Evolutionary conservation across 768 basidiomycete genomes (phyloP).

Genomic region (Lactarius quietus): DNA sequence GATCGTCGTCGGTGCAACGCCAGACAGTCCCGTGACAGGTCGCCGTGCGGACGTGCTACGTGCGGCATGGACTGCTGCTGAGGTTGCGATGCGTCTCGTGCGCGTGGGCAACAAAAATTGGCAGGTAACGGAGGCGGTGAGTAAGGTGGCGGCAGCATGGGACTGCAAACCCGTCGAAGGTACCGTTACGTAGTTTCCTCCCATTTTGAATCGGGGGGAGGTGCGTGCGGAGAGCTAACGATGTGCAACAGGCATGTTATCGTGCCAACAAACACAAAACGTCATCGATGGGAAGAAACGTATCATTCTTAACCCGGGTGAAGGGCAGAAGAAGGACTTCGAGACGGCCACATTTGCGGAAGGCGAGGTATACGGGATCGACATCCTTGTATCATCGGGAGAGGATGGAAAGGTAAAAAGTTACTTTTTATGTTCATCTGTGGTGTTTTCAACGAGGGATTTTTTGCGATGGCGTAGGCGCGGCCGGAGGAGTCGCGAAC

Average conservation of each 20-base stretch:
- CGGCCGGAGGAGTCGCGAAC: conserved; percentile 87
- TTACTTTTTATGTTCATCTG: neutral
- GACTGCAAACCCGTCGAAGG: conserved; percentile 95
- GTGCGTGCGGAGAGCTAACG: conserved; percentile 13
- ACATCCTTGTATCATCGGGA: conserved; percentile 82
- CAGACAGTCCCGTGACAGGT: conserved; percentile 73
- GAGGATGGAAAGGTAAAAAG: conserved; percentile 84
- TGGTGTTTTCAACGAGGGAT: conserved; percentile 2
- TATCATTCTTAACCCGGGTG: conserved; percentile 85
- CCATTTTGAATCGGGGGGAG: neutral
- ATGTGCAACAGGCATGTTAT: conserved; percentile 72
- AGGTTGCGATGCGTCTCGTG: conserved; percentile 85
- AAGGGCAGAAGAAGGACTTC: conserved; percentile 79
- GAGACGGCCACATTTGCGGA: conserved; percentile 86
- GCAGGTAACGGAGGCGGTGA: conserved; percentile 85
- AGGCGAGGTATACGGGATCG: conserved; percentile 93
- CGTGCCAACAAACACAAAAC: conserved; percentile 91
- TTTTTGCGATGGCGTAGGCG: conserved; percentile 48
- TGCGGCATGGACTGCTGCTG: conserved; percentile 91
- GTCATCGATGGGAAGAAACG: conserved; percentile 96
- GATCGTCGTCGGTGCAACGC: conserved; percentile 78
- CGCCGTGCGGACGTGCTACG: conserved; percentile 87
- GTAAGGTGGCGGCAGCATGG: conserved; percentile 65
- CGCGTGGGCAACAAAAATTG: conserved; percentile 96
- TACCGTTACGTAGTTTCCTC: conserved; percentile 32